Base-by-base conservation (phyloP, 345 rosid species). In the Brassica rapa region DNA sequence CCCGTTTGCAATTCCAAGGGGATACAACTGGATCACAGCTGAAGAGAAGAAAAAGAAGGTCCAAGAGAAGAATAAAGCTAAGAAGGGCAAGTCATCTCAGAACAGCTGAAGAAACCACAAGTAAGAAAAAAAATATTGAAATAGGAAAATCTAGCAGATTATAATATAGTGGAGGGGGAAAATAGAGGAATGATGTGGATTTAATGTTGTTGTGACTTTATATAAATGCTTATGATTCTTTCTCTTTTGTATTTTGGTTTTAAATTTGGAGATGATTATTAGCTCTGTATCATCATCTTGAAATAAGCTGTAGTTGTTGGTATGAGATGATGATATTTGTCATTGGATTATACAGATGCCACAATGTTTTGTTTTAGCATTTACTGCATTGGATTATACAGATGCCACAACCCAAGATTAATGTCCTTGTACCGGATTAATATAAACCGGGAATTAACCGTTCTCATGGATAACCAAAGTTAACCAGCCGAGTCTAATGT, bases 11-110 rank as follows among this genome's bases (percentile, higher is more conserved):
- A 89, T 95, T 65, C 99, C 96, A 32, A 78, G 85, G 3, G 94
- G 92, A 37, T 93, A 95, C 71, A 84, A 83, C 4, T 95, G 99
- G 99, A 83, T 91, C 49, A 87, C 97, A 0, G 91, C 98, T 16
- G 98, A 95, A 79, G 98, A 88, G 65, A 95, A 93, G 97, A 93
- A 89, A 73, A 91, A 89, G 90, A 95, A 88, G 90, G 86, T 93
- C 79, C 98, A 89, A 80, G 98, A 93, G 79, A 95, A 93, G 89
- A 88, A 77, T 85, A 95, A 86, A 84, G 86, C 91, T 10, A 93
- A 87, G 88, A 91, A 86, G 62, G 80, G 83, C 0, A 81, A 81
- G 68, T 59, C 73, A 66, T 33, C 80, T 75, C 83, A 80, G 64
- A 75, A 43, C 79, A 74, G 76, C 76, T 74, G 72, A 79, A 65